Evolutionary conservation across 2,329 filamentous ascomycete species (phyloP).

Genomic region (Sporothrix sp.): DNA sequence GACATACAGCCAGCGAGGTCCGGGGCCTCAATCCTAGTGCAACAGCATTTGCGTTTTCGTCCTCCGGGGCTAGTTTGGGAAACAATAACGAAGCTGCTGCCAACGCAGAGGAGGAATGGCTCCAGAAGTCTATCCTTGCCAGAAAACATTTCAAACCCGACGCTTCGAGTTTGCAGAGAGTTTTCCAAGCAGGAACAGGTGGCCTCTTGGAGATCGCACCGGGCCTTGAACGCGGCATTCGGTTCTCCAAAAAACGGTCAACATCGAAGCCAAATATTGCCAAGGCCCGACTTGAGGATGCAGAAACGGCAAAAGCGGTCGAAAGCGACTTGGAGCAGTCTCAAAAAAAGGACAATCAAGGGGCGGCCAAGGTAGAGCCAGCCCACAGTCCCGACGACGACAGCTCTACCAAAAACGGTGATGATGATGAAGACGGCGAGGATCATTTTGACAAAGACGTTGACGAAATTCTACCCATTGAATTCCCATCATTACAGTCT

Average conservation of each 20-base stretch:
- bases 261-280: conserved; percentile 36
- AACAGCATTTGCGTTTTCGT: conserved; percentile 82
- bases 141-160: conserved; percentile 12
- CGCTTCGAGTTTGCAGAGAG: conserved; percentile 39
- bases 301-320: conserved; percentile 60
- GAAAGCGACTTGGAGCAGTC: conserved; percentile 49
- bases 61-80: conserved; percentile 78
- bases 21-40: conserved; percentile 52
- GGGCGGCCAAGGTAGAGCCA: background rate
- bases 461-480: conserved; percentile 77
- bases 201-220: conserved; percentile 74
- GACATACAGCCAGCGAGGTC: conserved; percentile 89
- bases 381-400: conserved; percentile 16
- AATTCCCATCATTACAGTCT: conserved; percentile 86
- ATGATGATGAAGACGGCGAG: conserved; percentile 39
- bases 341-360: conserved; percentile 17
- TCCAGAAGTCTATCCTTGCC: conserved; percentile 26
- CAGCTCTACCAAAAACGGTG: conserved; percentile 22
- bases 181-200: conserved; percentile 72
- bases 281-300: conserved; percentile 31
- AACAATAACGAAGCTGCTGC: conserved; percentile 77
- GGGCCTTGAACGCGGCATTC: conserved; percentile 69
- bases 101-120: conserved; percentile 59
- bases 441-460: conserved; percentile 47
- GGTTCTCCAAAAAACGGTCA: conserved; percentile 50